These are phyloP conservation scores for Monilinia fructicola DNA, from an alignment of 2,329 filamentous ascomycete species.

Conservation along the genomic window DNA sequence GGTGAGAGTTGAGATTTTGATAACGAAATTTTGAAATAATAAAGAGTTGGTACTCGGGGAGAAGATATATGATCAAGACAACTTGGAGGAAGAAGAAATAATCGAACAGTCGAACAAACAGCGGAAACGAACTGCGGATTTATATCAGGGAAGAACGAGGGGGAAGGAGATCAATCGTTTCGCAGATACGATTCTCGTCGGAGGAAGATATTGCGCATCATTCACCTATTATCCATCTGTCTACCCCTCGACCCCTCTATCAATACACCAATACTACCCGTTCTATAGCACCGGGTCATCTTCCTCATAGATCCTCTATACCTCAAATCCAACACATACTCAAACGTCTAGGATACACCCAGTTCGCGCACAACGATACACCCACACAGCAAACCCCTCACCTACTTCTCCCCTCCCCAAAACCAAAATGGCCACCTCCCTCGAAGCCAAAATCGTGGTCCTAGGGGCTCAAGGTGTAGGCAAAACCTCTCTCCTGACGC, in stretches of 20 bases:
- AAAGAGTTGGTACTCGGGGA: background rate
- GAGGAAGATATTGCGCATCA: background rate
- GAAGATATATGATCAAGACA: background rate
- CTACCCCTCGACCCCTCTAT: too few species aligned
- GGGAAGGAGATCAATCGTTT: background rate
- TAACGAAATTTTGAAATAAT: background rate
- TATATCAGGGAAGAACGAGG: background rate
- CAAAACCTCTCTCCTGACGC: constrained; percentile 75
- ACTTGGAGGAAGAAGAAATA: background rate
- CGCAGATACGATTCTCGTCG: background rate
- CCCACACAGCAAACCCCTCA: background rate
- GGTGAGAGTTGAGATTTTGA: background rate
- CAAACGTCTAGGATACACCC: too few species aligned
- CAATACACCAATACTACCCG: background rate
- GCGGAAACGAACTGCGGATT: background rate
- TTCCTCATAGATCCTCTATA: background rate
- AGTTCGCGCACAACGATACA: too few species aligned
- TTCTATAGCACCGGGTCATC: background rate
- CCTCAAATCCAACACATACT: background rate
- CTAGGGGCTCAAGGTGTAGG: constrained; percentile 77
- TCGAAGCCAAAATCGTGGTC: constrained; percentile 83
- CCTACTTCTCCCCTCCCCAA: background rate
- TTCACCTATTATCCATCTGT: background rate
- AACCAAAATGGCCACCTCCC: constrained; percentile 41
- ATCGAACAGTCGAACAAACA: background rate